A percentile compares a stretch with the other conserved stretches of the same genome.
These are phyloP conservation scores for Colletotrichum shisoi DNA, from an alignment of 2,329 filamentous ascomycete species.

Conservation along the genomic window DNA sequence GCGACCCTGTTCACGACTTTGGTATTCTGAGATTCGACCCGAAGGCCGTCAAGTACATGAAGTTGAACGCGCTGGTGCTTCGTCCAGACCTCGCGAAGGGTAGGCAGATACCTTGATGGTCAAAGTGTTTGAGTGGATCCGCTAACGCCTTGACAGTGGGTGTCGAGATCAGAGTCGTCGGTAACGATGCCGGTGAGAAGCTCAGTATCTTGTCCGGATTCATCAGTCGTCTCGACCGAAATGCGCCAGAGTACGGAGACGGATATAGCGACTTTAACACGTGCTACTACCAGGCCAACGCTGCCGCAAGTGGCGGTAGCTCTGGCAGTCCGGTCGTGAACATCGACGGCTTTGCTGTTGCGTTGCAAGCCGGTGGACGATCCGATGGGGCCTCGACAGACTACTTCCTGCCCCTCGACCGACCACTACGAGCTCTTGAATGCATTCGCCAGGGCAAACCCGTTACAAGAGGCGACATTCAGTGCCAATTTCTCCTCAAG, in stretches of 20 bases:
- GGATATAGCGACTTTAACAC: constrained; percentile 98
- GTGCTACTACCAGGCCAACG: constrained; percentile 94
- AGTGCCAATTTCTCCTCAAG: constrained; percentile 96
- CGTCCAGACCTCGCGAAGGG: constrained; percentile 83
- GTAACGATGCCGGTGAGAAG: constrained; percentile 98
- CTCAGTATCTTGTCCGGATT: constrained; percentile 97
- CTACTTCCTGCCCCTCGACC: constrained; percentile 94
- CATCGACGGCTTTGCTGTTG: constrained; percentile 89
- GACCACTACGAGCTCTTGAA: constrained; percentile 84
- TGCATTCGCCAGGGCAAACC: constrained; percentile 79
- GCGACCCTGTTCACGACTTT: constrained; percentile 98
- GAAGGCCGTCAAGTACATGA: constrained; percentile 96
- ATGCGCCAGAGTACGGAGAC: constrained; percentile 96
- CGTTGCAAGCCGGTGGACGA: constrained; percentile 90
- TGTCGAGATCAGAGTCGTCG: constrained; percentile 93
- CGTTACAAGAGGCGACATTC: constrained; percentile 92
- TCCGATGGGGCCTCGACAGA: constrained; percentile 96
- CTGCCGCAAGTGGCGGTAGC: constrained; percentile 93
- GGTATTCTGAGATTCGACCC: constrained; percentile 97
- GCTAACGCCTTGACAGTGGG: constrained; percentile 66
- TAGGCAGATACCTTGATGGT: constrained; percentile 42
- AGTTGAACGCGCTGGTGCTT: constrained; percentile 78
- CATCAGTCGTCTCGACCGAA: constrained; percentile 93
- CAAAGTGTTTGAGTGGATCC: constrained; percentile 21
- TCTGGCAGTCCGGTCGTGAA: constrained; percentile 99